Evolutionary conservation across 768 basidiomycete genomes (phyloP), one percentile per base, ranked within the genome.

Genomic region (Mycena indigotica): DNA sequence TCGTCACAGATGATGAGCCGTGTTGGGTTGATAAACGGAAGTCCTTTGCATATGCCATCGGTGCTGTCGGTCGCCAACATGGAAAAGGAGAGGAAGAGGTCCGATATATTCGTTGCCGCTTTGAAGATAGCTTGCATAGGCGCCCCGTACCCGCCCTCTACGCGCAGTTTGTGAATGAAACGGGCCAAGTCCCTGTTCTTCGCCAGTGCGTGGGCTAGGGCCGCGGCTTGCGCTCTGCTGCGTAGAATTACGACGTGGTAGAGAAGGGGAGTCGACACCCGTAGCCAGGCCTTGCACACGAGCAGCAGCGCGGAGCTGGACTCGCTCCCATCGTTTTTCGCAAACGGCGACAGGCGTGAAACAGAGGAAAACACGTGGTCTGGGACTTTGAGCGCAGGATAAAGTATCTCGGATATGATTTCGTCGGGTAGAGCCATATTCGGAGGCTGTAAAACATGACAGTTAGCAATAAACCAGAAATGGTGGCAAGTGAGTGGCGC

Each of bases 201-300:
- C 3, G 29, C 35, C 2, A 61, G 51, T 19, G 48, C 51, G 2
- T 15, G 12, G 3, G 49, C 28, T 38, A 61, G 60, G 5, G 55
- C 60, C 2, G n/a, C 5, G 3, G 55, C 55, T 41, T 61, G 60
- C 8, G 53, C 59, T 21, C 41, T 56, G 5, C 54, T 50, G 1
- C 59, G 55, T 29, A 61, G 39, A 3, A 61, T 40, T 8, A 61
- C 55, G 13, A 56, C 55, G 35, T 56, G 29, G 21, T 61, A 61
- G 4, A 61, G 55, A 1, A 61, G 29, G 3, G 55, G 55, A n/a
- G 55, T 56, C 12, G 55, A 40, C 6, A 59, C 58, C 23, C 59
- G 59, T 12, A 61, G 32, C 59, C 59, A 61, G n/a, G 59, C 35
- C 30, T 61, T 61, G 51, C n/a, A 55, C 26, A 55, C 53, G 24